These are phyloP conservation scores for Alternaria sp. DNA, from an alignment of 2,329 filamentous ascomycete genomes.

Conservation along the genomic window DNA sequence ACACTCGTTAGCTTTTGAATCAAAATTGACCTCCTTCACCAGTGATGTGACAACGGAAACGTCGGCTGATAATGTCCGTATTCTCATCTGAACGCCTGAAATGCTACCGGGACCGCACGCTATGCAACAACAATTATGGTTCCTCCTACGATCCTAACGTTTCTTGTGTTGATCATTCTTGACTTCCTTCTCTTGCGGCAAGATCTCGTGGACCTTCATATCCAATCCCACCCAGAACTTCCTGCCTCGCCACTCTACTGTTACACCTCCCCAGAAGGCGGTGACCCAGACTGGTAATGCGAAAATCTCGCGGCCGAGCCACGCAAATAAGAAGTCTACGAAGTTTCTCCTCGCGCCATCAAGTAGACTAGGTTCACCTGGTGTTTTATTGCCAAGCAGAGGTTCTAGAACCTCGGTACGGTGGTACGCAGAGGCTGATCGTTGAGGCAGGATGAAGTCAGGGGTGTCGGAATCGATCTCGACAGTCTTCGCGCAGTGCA, in stretches of 20 bases:
- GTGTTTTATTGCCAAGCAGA: conserved; percentile 22
- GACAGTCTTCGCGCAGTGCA: conserved; percentile 76
- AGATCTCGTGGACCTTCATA: conserved; percentile 74
- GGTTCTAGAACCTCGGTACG: conserved; percentile 29
- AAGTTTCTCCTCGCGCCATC: conserved; percentile 62
- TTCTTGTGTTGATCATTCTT: conserved; percentile 1
- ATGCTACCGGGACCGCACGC: not conserved
- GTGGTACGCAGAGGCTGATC: conserved; percentile 42
- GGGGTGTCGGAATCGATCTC: conserved; percentile 77
- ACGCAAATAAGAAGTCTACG: conserved; percentile 76
- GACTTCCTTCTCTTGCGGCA: conserved; percentile 19
- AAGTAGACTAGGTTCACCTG: conserved; percentile 20
- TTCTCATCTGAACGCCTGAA: not conserved
- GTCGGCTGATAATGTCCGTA: not conserved
- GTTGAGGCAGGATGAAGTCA: conserved; percentile 66
- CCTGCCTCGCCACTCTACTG: conserved; percentile 85
- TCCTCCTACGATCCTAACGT: not conserved
- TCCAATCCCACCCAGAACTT: conserved; percentile 82
- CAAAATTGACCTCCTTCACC: not conserved
- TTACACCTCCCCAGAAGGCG: conserved; percentile 87
- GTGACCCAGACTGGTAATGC: conserved; percentile 89
- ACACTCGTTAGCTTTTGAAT: not conserved
- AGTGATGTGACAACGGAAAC: not conserved
- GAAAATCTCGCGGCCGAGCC: conserved; percentile 82
- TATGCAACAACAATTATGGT: not conserved